Evolutionary conservation across 345 rosid genomes (phyloP).

Genomic region (Combretum micranthum): DNA sequence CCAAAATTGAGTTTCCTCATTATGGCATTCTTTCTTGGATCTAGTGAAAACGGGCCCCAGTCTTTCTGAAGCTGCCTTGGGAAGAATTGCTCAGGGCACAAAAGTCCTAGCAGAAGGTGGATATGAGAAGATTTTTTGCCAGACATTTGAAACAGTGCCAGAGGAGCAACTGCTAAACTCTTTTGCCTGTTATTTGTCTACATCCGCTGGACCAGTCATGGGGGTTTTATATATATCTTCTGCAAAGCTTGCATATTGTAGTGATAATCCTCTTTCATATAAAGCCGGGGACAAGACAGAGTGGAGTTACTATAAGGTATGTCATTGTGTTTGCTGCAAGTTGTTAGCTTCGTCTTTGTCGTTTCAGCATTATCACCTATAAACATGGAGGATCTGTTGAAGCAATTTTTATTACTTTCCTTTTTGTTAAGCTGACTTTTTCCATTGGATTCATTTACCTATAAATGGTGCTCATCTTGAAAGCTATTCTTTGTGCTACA

Average conservation of each 20-base stretch:
- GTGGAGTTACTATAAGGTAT: constrained; percentile 42
- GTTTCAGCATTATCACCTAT: neutral
- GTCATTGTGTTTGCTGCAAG: neutral
- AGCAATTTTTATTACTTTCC: neutral
- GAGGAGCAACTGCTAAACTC: constrained; percentile 32
- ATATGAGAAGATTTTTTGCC: constrained; percentile 32
- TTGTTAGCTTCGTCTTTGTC: neutral
- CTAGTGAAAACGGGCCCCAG: constrained; percentile 42
- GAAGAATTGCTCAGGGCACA: constrained; percentile 41
- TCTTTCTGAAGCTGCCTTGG: constrained; percentile 42
- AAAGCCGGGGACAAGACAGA: constrained; percentile 24
- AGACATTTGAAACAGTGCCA: constrained; percentile 34
- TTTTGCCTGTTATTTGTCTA: constrained; percentile 35
- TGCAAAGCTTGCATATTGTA: constrained; percentile 35
- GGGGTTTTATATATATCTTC: constrained; percentile 35
- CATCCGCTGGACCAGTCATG: constrained; percentile 42
- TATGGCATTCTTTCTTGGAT: neutral
- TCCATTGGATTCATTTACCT: no score
- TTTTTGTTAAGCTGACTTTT: no score
- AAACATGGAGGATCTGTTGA: neutral
- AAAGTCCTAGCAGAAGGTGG: constrained; percentile 42
- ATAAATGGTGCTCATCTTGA: no score
- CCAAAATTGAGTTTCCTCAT: neutral
- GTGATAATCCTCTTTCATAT: constrained; percentile 38
- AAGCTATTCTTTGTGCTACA: no score